These are phyloP conservation scores for Tolypocladium nubicola DNA, from an alignment of 2,329 filamentous ascomycete species.

Conservation along the genomic window DNA sequence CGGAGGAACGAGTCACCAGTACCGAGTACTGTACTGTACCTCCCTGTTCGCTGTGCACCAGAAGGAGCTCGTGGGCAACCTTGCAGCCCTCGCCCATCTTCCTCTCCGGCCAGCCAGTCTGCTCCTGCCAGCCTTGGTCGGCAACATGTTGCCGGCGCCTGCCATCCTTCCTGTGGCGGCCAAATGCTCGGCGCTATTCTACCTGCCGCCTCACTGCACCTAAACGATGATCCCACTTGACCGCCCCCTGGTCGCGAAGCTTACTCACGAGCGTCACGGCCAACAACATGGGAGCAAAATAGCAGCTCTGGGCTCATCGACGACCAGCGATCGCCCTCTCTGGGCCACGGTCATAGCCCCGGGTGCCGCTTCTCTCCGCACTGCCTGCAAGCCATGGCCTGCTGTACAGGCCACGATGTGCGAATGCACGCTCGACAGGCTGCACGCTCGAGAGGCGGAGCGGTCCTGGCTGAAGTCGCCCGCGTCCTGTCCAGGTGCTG, in stretches of 20 bases:
- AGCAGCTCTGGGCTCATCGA: neutral
- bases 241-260: neutral
- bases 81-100: neutral
- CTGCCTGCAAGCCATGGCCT: neutral
- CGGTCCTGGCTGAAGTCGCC: neutral
- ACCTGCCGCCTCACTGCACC: neutral
- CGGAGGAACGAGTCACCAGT: neutral
- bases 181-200: conserved; percentile 5
- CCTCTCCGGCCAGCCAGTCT: neutral
- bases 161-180: neutral
- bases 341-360: too few relatives aligned
- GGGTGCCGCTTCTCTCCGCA: neutral
- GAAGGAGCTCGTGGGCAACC: neutral
- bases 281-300: neutral
- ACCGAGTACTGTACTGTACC: neutral
- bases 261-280: neutral
- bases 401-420: neutral
- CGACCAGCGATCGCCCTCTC: neutral
- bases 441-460: too few relatives aligned
- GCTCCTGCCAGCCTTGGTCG: neutral
- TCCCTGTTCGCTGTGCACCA: neutral
- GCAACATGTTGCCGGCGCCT: conserved; percentile 1
- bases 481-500: neutral
- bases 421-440: neutral
- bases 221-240: neutral